Percentiles rank a stretch among this genome's conserved stretches.
phyloP scores from a whole-genome alignment of 176 grass and related monocot species.

The Rhynchospora pubera region DNA sequence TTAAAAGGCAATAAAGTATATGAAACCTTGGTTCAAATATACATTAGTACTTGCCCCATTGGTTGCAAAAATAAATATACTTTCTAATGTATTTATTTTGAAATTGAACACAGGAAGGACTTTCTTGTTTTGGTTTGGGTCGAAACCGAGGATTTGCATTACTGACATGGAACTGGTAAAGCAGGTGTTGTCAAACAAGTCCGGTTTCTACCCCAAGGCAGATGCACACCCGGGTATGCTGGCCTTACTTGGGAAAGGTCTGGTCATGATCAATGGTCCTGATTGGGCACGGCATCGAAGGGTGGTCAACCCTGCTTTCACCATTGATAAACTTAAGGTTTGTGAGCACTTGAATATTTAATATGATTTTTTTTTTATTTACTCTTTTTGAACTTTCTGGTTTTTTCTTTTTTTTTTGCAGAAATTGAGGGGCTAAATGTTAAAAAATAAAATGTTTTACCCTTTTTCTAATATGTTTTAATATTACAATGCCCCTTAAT shows the following conservation, averaged over 20 bases:
- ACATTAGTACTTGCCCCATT: neutral
- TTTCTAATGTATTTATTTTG: neutral
- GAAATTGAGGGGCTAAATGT: neutral
- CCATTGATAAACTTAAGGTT: conserved; percentile 62
- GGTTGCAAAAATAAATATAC: neutral
- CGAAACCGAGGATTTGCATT: conserved; percentile 26
- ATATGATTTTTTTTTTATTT: neutral
- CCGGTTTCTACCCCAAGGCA: conserved; percentile 31
- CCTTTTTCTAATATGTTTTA: neutral
- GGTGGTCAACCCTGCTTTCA: conserved; percentile 47
- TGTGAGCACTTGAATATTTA: neutral
- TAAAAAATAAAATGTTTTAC: no score
- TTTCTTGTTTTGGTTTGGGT: conserved; percentile 46
- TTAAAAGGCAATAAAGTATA: neutral
- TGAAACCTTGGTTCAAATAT: neutral
- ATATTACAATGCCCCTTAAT: conserved; percentile 19
- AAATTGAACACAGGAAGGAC: conserved; percentile 17
- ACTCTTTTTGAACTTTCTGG: neutral
- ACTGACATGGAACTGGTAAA: conserved; percentile 32
- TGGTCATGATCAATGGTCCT: conserved; percentile 35
- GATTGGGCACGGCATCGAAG: conserved; percentile 59
- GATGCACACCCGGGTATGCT: neutral
- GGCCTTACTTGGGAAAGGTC: conserved; percentile 45
- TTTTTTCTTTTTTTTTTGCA: neutral
- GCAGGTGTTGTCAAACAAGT: conserved; percentile 34